A percentile compares a stretch with the other conserved stretches of the same genome.
These are phyloP conservation scores for Rhododendron williamsianum DNA, from an alignment of 148 eudicot genomes.

Conservation along the genomic window DNA sequence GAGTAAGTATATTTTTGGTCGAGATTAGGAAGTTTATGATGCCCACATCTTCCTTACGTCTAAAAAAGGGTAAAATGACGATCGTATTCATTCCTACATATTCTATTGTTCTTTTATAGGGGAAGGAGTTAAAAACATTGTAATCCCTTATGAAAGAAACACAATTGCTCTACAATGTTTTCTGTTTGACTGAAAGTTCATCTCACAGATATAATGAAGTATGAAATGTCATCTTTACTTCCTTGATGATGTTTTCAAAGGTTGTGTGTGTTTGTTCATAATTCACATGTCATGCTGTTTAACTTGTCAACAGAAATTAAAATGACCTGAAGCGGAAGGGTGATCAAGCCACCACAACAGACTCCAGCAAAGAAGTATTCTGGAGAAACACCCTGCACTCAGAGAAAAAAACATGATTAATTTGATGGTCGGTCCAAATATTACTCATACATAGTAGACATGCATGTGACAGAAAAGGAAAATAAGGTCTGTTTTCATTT, in stretches of 20 bases:
- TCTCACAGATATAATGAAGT: background rate
- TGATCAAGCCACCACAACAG: constrained; percentile 82
- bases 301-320: constrained; percentile 6
- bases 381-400: constrained; percentile 71
- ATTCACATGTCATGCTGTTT: background rate
- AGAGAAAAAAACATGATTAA: background rate
- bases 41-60: background rate
- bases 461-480: background rate
- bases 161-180: too few species aligned
- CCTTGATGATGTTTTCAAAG: background rate
- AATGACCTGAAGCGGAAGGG: constrained; percentile 78
- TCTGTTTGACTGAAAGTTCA: background rate
- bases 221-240: background rate
- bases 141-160: background rate
- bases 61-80: background rate
- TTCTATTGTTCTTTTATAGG: background rate
- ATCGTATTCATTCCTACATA: background rate
- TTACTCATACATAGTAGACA: background rate
- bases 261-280: background rate
- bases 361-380: constrained; percentile 94
- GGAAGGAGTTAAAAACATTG: background rate
- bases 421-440: background rate
- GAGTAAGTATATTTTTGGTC: background rate
- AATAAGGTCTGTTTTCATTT: background rate
- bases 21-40: background rate